phyloP scores from a whole-genome alignment of 306 rosid species.

The Castanea mollissima region DNA sequence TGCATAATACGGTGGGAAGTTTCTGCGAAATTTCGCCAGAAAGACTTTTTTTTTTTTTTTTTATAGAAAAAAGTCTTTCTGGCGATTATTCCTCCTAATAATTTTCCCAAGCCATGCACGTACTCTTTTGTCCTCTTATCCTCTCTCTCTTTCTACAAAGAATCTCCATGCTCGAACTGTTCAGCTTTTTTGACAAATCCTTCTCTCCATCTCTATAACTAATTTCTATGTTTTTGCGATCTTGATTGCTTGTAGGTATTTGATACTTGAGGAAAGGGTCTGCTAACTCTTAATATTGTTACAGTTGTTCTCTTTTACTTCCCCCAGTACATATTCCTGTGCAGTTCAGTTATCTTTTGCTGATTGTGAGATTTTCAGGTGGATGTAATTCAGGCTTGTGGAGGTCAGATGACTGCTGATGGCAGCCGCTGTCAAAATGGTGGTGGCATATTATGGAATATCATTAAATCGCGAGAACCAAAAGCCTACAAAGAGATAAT shows the following conservation, averaged over 20 bases:
- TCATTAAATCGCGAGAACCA: slow-evolving; percentile 69
- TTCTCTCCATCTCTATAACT: background rate
- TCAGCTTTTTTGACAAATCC: no score
- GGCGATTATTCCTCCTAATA: no score
- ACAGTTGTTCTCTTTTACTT: slow-evolving; percentile 12
- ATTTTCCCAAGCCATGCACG: no score
- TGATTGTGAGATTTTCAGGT: slow-evolving; percentile 51
- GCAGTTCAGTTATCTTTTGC: slow-evolving; percentile 13
- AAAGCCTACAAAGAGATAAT: slow-evolving; percentile 86
- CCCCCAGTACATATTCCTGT: background rate
- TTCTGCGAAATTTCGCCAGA: no score
- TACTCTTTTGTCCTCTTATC: no score
- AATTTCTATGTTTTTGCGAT: slow-evolving; percentile 7
- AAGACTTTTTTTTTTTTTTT: no score
- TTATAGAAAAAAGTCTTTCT: no score
- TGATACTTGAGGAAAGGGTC: background rate
- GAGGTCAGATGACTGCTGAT: slow-evolving; percentile 83
- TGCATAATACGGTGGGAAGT: no score
- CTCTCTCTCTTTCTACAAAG: no score
- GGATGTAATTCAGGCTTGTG: slow-evolving; percentile 76
- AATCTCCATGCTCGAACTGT: no score
- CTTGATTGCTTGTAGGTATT: background rate
- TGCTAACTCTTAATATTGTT: background rate
- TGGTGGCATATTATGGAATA: slow-evolving; percentile 68
- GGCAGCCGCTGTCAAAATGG: slow-evolving; percentile 23